Percentiles rank a stretch among this genome's conserved stretches.
phyloP scores from a whole-genome alignment of 2,329 filamentous ascomycete species.

The Chaetomiaceae sp. region DNA sequence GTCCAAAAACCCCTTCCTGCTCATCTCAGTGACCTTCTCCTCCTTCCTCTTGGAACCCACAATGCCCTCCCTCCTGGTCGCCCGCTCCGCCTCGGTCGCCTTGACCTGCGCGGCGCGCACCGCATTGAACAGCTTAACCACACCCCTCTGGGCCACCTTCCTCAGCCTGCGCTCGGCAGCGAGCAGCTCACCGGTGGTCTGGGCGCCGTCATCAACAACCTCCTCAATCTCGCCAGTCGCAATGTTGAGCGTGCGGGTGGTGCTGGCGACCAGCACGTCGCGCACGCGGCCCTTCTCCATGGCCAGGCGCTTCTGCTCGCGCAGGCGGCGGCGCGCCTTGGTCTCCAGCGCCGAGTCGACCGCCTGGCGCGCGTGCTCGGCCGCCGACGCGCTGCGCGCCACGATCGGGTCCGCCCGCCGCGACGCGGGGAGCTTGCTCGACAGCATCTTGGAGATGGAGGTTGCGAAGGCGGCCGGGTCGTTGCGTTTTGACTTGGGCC shows the following conservation, averaged over 20 bases:
- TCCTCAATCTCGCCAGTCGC: slow-evolving; percentile 38
- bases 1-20: slow-evolving; percentile 87
- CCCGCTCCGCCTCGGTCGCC: slow-evolving; percentile 69
- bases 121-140: slow-evolving; percentile 94
- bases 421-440: slow-evolving; percentile 76
- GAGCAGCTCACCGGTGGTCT: slow-evolving; percentile 50
- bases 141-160: slow-evolving; percentile 87
- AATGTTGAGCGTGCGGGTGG: slow-evolving; percentile 45
- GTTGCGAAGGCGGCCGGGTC: slow-evolving; percentile 88
- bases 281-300: slow-evolving; percentile 82
- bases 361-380: slow-evolving; percentile 65
- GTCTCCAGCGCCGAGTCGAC: slow-evolving; percentile 74
- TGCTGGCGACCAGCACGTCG: slow-evolving; percentile 66
- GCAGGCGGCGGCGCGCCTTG: slow-evolving; percentile 72
- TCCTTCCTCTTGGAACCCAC: slow-evolving; percentile 76
- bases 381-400: slow-evolving; percentile 71
- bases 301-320: slow-evolving; percentile 72
- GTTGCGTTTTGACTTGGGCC: slow-evolving; percentile 73
- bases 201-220: slow-evolving; percentile 29
- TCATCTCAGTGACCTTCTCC: slow-evolving; percentile 92
- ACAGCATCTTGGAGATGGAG: slow-evolving; percentile 88
- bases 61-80: slow-evolving; percentile 64
- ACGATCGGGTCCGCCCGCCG: slow-evolving; percentile 89
- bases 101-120: slow-evolving; percentile 89
- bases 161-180: slow-evolving; percentile 75